phyloP scores from a whole-genome alignment of 1,284 basidiomycete species.

The Trametes sp. region DNA sequence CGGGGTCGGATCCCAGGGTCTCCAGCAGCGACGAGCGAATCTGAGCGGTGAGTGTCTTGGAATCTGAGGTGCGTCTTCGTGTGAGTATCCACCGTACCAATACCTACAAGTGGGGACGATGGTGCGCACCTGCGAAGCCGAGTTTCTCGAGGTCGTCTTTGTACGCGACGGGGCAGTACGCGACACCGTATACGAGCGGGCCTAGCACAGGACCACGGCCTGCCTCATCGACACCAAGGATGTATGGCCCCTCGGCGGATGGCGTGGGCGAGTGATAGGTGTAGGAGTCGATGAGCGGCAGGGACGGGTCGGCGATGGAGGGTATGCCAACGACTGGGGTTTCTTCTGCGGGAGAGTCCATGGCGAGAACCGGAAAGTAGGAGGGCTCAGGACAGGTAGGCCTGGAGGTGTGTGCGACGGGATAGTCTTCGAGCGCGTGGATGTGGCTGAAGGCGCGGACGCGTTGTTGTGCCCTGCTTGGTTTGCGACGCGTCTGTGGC shows the following conservation, averaged over 20 bases:
- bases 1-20: constrained; percentile 69
- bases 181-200: constrained; percentile 95
- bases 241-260: constrained; percentile 72
- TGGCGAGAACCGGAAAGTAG: not conserved
- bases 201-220: constrained; percentile 94
- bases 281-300: constrained; percentile 72
- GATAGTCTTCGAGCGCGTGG: not conserved
- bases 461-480: constrained; percentile 12
- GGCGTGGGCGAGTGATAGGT: constrained; percentile 83
- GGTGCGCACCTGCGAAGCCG: constrained; percentile 83
- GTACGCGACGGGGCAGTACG: constrained; percentile 89
- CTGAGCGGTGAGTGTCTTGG: constrained; percentile 86
- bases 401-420: no score
- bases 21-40: constrained; percentile 70
- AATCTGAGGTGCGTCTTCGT: constrained; percentile 61
- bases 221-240: constrained; percentile 97
- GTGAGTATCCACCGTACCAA: not conserved
- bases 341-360: not conserved
- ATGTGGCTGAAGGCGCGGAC: constrained; percentile 6
- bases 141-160: constrained; percentile 78
- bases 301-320: constrained; percentile 42
- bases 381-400: no score
- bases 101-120: not conserved
- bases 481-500: constrained; percentile 11
- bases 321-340: constrained; percentile 30